Conservation (phyloP, 1,284 basidiomycete genomes). For the Abortiporus biennis region DNA sequence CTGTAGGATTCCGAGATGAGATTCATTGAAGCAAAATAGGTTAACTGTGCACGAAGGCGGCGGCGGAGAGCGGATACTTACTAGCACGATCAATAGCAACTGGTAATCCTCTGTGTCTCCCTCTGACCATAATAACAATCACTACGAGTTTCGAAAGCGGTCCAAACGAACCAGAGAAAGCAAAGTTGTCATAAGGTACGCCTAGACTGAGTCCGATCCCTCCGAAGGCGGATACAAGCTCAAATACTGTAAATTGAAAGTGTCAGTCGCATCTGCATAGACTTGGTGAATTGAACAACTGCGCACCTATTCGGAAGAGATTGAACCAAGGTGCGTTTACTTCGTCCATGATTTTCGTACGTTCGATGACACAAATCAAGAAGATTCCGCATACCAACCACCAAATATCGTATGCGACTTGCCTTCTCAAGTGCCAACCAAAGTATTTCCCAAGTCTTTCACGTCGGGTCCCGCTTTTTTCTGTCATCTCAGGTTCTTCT, state of each 20-base stretch:
- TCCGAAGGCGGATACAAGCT: constrained; percentile 55
- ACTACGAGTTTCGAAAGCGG: constrained; percentile 55
- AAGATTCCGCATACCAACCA: constrained; percentile 60
- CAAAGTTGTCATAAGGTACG: constrained; percentile 34
- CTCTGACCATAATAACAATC: constrained; percentile 54
- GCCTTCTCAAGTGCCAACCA: constrained; percentile 60
- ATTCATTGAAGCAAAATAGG: too few relatives aligned
- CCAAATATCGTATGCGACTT: constrained; percentile 60
- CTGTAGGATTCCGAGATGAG: not conserved
- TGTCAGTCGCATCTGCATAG: not conserved
- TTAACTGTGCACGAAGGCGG: too few relatives aligned
- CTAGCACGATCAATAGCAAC: constrained; percentile 45
- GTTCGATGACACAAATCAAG: constrained; percentile 63
- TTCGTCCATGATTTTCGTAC: constrained; percentile 47
- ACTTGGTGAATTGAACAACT: not conserved
- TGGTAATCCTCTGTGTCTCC: constrained; percentile 48
- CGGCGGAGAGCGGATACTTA: too few relatives aligned
- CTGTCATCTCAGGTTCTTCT: constrained; percentile 38
- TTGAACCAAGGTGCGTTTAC: constrained; percentile 56
- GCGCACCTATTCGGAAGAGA: constrained; percentile 38
- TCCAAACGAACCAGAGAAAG: constrained; percentile 43
- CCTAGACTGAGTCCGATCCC: constrained; percentile 55
- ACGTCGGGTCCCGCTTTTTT: constrained; percentile 26
- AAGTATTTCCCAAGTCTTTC: constrained; percentile 52
- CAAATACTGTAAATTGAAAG: constrained; percentile 31